A percentile compares a stretch with the other conserved stretches of the same genome.
These are phyloP conservation scores for Diaporthe batatas DNA, from an alignment of 2,329 filamentous ascomycete species.

Conservation along the genomic window DNA sequence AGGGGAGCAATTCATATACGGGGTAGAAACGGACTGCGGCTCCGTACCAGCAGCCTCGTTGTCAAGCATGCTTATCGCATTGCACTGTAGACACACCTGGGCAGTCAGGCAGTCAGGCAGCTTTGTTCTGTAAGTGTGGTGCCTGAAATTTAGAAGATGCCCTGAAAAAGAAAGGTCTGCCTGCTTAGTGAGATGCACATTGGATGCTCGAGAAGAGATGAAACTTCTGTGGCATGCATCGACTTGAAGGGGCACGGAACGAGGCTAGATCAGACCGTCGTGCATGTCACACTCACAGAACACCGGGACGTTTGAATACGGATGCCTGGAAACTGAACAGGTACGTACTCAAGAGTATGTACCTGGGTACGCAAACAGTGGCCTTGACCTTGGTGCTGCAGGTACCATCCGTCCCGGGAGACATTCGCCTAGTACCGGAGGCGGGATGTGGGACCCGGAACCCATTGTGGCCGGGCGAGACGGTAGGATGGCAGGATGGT, in stretches of 20 bases:
- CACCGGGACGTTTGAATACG: neutral
- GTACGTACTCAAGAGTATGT: no score
- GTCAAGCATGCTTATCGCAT: neutral
- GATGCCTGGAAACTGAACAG: neutral
- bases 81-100: neutral
- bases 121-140: neutral
- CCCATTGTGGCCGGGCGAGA: neutral
- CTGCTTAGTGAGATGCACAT: neutral
- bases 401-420: neutral
- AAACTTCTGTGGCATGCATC: neutral
- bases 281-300: no score
- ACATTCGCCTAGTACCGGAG: neutral
- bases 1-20: neutral
- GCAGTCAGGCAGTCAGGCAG: no score
- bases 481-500: slow-evolving; percentile 4
- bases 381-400: neutral
- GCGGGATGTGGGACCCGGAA: neutral
- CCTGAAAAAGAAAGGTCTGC: slow-evolving; percentile 10
- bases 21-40: slow-evolving; percentile 13
- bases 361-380: no score
- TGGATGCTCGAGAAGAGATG: neutral
- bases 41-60: slow-evolving; percentile 4
- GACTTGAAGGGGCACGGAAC: neutral
- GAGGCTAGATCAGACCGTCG: neutral
- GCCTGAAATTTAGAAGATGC: neutral